These are phyloP conservation scores for Microthlaspi erraticum DNA, from an alignment of 345 rosid species.

Conservation along the genomic window DNA sequence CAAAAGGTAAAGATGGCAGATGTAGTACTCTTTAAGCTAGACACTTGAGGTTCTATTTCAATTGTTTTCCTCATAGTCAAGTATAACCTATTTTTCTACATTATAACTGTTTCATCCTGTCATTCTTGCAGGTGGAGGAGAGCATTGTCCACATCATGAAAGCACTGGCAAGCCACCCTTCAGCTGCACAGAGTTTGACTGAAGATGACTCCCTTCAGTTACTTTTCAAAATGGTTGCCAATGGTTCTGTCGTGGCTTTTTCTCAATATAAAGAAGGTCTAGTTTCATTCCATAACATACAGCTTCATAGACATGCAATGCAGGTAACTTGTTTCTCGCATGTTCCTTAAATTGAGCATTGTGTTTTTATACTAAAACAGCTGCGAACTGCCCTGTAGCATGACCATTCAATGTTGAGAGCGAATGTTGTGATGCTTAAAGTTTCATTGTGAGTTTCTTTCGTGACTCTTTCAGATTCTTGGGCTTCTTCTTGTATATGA, in stretches of 20 bases:
- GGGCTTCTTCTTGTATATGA: conserved; percentile 92
- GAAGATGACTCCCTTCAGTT: conserved; percentile 90
- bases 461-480: conserved; percentile 63
- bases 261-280: conserved; percentile 66
- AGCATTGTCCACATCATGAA: conserved; percentile 90
- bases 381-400: not conserved
- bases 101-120: conserved; percentile 15
- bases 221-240: conserved; percentile 85
- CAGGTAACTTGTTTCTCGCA: conserved; percentile 57
- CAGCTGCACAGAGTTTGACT: conserved; percentile 86
- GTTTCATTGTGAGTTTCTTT: conserved; percentile 29
- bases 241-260: conserved; percentile 72
- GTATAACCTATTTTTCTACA: conserved; percentile 7
- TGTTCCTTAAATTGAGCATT: not conserved
- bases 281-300: conserved; percentile 74
- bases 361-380: conserved; percentile 8
- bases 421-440: conserved; percentile 24
- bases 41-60: conserved; percentile 65
- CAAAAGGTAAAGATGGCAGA: conserved; percentile 46
- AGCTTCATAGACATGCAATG: conserved; percentile 96
- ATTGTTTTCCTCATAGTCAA: conserved; percentile 8
- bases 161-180: conserved; percentile 88
- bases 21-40: conserved; percentile 50
- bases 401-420: conserved; percentile 28
- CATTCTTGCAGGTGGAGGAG: conserved; percentile 74